Evolutionary conservation across 2,329 filamentous ascomycete species (phyloP), one percentile per base, ranked within the genome.

Genomic region (Neonectria sp.): DNA sequence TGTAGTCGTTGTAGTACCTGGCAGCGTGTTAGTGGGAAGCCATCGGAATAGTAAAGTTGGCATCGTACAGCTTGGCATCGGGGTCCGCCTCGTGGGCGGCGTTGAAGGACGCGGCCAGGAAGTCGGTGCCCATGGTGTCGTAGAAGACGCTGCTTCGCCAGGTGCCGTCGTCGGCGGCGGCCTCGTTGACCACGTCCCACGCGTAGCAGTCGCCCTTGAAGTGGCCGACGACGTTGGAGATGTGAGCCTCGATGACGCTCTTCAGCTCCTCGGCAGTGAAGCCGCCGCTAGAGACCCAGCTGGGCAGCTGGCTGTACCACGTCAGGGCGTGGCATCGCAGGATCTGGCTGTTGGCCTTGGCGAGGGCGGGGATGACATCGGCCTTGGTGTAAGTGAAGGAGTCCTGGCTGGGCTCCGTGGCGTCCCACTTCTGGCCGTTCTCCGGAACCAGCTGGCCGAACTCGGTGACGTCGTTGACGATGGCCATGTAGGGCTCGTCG

Each of bases 171-270:
- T 91, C 89, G 64, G 86, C 84, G 46, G 90, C 82, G 5, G 85
- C 87, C 81, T 92, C 90, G 76, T 92, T 92, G 27, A 91, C 85
- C 0, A 92, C 90, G 63, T 92, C 90, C 89, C 89, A 92, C 33
- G 86, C 84, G 76, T 88, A 88, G 78, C 89, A 90, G 71, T 87
- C 82, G 62, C 88, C 86, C 77, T 86, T 86, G 81, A 87, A 91
- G 78, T 91, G 85, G 15, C 79, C 82, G 7, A 88, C 86, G 56
- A 87, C 88, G 69, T 87, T 84, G 67, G 85, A 84, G 70, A 93
- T 88, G 78, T 92, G 90, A 59, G 86, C 86, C 77, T 75, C 69
- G 43, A 82, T 80, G 24, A 88, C 85, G 4, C 81, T 79, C 15
- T 84, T 85, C 4, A 94, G 84, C 46, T 89, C 88, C 3, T 80